Evolutionary conservation across 495 filamentous ascomycete species (phyloP), one percentile per base, ranked within the genome.

Genomic region (Xylaria castorea): DNA sequence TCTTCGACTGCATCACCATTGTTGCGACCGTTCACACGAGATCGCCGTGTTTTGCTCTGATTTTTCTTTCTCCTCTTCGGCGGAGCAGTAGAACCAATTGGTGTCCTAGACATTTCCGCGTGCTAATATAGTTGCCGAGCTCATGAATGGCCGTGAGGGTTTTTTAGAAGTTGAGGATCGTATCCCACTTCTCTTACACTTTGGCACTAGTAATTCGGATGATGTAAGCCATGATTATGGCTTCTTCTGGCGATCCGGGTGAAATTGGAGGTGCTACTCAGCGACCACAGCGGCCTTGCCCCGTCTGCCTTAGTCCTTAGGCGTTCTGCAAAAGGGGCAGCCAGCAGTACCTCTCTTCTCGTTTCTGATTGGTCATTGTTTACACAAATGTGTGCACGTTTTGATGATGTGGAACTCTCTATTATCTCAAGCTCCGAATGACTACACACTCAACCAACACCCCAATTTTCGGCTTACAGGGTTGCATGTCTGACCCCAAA

Each of bases 331-430:
- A 36, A 60, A 34, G 30, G 55, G 30, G 30, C 30, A 3, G 48
- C 48, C 7, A 22, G 20, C 48, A 22, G 8, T 25, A 12, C 16
- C 55, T 32, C 16, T n/a, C 3, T n/a, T 6, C 55, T n/a, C 6
- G n/a, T 8, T 36, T 7, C 55, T 18, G 12, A 60, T 60, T 60
- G 55, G 55, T 1, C 9, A 4, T 60, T 36, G 48, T 18, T 36
- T 60, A 60, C 55, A 36, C 55, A 60, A 60, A 32, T 60, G 55
- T 36, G 55, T 60, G 20, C 27, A 9, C 27, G 5, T 36, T 60
- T 20, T 36, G 20, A 58, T 27, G 12, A 57, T 57, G 1, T 0
- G 53, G 16, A 57, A 5, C 53, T 32, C 51, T 30, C n/a, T 5
- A 11, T 25, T 8, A 12, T 8, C 1, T 5, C 8, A 25, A 60